Conservation (phyloP, 441 rosid species). For the Populus hybrid region DNA sequence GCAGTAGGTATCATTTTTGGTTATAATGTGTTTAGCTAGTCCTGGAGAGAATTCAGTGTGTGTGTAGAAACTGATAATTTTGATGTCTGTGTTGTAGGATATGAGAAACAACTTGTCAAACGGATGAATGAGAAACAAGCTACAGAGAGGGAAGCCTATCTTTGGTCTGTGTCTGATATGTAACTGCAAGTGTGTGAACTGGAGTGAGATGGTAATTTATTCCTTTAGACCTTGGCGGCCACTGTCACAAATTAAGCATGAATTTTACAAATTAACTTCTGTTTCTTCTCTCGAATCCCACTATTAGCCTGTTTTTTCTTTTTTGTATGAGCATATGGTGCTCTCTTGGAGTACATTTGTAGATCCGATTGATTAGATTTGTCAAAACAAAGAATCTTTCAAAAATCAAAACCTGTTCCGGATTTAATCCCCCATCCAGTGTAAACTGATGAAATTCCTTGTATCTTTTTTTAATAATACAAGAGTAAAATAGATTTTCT, state of each 20-base stretch:
- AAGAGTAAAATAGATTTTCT: not conserved
- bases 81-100: constrained; percentile 41
- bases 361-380: not conserved
- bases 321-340: not conserved
- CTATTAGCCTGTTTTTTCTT: not conserved
- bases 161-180: constrained; percentile 95
- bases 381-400: not conserved
- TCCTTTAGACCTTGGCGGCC: not conserved
- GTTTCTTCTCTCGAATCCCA: not conserved
- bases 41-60: not conserved
- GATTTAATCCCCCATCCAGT: not conserved
- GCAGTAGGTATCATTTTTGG: not conserved
- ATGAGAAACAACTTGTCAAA: constrained; percentile 66
- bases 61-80: constrained; percentile 7
- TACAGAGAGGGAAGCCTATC: constrained; percentile 83
- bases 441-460: not conserved
- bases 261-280: not conserved
- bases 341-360: not conserved
- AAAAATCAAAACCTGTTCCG: not conserved
- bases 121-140: constrained; percentile 73
- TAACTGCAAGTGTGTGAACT: constrained; percentile 24
- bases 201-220: not conserved
- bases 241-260: not conserved
- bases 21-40: not conserved
- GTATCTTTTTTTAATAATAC: not conserved